phyloP scores from a whole-genome alignment of 768 basidiomycete species.

The Termitomyces sp. region DNA sequence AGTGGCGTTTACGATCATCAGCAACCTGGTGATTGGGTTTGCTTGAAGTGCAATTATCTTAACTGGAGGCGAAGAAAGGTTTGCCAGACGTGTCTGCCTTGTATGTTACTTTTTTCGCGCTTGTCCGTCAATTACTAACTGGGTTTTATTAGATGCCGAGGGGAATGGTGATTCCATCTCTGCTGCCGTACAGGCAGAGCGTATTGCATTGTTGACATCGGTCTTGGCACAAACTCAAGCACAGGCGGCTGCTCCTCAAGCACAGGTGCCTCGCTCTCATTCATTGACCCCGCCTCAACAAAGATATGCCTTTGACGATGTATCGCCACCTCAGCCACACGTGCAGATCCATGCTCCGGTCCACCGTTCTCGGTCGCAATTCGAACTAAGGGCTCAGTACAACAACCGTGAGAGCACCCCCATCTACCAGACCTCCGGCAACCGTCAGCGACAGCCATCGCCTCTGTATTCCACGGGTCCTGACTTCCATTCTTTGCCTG shows the following conservation, averaged over 20 bases:
- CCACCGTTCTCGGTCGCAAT: constrained; percentile 51
- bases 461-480: constrained; percentile 35
- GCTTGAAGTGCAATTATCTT: constrained; percentile 79
- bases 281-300: constrained; percentile 44
- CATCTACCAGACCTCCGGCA: constrained; percentile 70
- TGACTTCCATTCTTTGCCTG: constrained; percentile 22
- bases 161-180: constrained; percentile 88
- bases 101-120: constrained; percentile 37
- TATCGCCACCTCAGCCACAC: constrained; percentile 24
- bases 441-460: constrained; percentile 32
- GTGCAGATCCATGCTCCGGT: constrained; percentile 28
- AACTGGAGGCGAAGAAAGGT: constrained; percentile 89
- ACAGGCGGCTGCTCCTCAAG: constrained; percentile 9
- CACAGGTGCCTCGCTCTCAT: constrained; percentile 34
- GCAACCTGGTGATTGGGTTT: constrained; percentile 83
- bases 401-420: constrained; percentile 23
- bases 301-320: constrained; percentile 34
- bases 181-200: constrained; percentile 78
- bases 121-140: constrained; percentile 2
- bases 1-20: constrained; percentile 19
- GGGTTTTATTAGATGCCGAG: constrained; percentile 61
- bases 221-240: constrained; percentile 59
- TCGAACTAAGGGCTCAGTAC: constrained; percentile 44
- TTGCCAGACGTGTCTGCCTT: constrained; percentile 85
- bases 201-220: constrained; percentile 74